These are phyloP conservation scores for Microcyclosporella mali DNA, from an alignment of 2,329 filamentous ascomycete genomes.

Conservation along the genomic window DNA sequence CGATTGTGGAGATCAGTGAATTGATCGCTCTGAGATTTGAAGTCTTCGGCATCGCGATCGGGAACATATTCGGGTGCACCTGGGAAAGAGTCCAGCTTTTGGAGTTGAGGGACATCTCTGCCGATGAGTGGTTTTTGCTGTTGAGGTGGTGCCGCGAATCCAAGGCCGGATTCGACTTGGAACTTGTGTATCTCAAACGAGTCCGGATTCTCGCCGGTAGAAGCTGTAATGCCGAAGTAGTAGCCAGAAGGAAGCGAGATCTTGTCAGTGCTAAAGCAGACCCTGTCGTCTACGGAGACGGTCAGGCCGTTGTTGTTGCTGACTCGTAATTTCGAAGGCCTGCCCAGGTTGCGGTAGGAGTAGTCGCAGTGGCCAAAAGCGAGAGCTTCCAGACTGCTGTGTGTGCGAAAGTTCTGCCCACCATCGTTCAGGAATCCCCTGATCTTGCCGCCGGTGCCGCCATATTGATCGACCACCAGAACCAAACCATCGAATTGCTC, in stretches of 20 bases:
- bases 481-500: slow-evolving; percentile 84
- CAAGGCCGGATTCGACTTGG: slow-evolving; percentile 54
- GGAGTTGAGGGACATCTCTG: slow-evolving; percentile 22
- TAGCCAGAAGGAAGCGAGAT: slow-evolving; percentile 73
- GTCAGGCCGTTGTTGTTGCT: slow-evolving; percentile 61
- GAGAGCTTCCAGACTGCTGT: slow-evolving; percentile 71
- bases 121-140: slow-evolving; percentile 22
- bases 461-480: slow-evolving; percentile 77
- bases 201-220: slow-evolving; percentile 84
- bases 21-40: slow-evolving; percentile 50
- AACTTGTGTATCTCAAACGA: slow-evolving; percentile 92
- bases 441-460: slow-evolving; percentile 70
- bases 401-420: slow-evolving; percentile 66
- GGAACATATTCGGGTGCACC: slow-evolving; percentile 39
- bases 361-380: slow-evolving; percentile 93
- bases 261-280: slow-evolving; percentile 77
- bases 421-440: slow-evolving; percentile 94
- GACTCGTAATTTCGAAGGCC: slow-evolving; percentile 69
- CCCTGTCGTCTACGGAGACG: slow-evolving; percentile 71
- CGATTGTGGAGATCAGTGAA: slow-evolving; percentile 82
- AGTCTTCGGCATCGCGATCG: slow-evolving; percentile 29
- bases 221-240: slow-evolving; percentile 78
- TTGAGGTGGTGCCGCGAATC: slow-evolving; percentile 24
- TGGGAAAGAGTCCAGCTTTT: slow-evolving; percentile 35
- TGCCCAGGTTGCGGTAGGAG: slow-evolving; percentile 83